A percentile compares a stretch with the other conserved stretches of the same genome.
Evolutionary conservation across 164 flowering plant species (phyloP).

Genomic region (Vitis cinerea): DNA sequence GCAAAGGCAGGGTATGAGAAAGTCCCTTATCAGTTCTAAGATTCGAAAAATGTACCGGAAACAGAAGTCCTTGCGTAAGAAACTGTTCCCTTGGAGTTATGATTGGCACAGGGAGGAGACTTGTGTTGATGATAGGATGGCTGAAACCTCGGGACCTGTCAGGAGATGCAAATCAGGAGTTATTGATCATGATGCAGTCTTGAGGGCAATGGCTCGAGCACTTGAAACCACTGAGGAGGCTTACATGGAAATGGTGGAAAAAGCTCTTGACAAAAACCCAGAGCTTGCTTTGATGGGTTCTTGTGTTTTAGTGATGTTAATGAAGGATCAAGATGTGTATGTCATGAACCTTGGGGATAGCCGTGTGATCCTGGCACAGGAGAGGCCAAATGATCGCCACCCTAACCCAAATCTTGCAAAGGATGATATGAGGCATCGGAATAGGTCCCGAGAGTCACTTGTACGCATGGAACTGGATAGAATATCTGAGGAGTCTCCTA

Average conservation of each 20-base stretch:
- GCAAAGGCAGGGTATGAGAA: constrained; percentile 31
- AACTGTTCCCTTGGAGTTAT: constrained; percentile 68
- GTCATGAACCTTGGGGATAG: constrained; percentile 77
- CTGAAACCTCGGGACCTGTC: constrained; percentile 33
- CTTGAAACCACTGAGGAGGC: constrained; percentile 57
- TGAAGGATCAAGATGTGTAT: constrained; percentile 75
- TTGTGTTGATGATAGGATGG: constrained; percentile 28
- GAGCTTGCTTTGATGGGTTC: constrained; percentile 78
- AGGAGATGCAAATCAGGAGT: constrained; percentile 53
- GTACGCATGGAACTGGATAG: constrained; percentile 62
- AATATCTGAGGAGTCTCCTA: constrained; percentile 63
- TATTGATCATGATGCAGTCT: constrained; percentile 54
- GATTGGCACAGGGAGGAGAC: constrained; percentile 66
- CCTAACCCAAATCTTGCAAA: constrained; percentile 30
- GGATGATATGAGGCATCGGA: constrained; percentile 47
- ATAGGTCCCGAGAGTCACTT: constrained; percentile 56
- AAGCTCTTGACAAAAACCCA: constrained; percentile 46
- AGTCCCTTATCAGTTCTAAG: constrained; percentile 40
- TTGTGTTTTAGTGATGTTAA: constrained; percentile 66
- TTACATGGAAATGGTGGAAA: constrained; percentile 63
- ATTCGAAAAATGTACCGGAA: constrained; percentile 51
- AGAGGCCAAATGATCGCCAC: constrained; percentile 42
- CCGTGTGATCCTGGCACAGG: constrained; percentile 64
- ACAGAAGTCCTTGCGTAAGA: constrained; percentile 62
- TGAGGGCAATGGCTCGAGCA: constrained; percentile 58